These are phyloP conservation scores for Russula dissimulans DNA, from an alignment of 768 basidiomycete species.

Conservation along the genomic window DNA sequence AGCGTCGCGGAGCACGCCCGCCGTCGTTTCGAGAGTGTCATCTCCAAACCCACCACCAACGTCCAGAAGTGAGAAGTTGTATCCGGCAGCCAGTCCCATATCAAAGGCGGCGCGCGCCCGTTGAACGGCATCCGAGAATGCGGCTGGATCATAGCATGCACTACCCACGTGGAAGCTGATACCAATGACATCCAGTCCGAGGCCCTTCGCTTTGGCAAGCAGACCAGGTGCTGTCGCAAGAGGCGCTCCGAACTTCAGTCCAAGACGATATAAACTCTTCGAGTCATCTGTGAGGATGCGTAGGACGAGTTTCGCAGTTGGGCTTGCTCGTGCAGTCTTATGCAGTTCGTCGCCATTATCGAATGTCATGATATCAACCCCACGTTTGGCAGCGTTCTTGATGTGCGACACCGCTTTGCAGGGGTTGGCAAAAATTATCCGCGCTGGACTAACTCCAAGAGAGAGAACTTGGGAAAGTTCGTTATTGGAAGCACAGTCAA, in stretches of 20 bases:
- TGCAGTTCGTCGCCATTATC: conserved; percentile 94
- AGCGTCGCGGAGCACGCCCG: conserved; percentile 55
- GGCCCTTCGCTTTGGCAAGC: conserved; percentile 66
- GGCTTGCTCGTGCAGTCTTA: conserved; percentile 80
- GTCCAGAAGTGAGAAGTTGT: conserved; percentile 75
- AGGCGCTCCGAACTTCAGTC: conserved; percentile 92
- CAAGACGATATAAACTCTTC: conserved; percentile 89
- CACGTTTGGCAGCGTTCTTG: conserved; percentile 66
- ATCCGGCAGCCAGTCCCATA: conserved; percentile 76
- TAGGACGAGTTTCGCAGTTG: conserved; percentile 76
- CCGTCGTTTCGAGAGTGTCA: conserved; percentile 72
- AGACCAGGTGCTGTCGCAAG: conserved; percentile 71
- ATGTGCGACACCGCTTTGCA: conserved; percentile 96
- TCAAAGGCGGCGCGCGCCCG: conserved; percentile 83
- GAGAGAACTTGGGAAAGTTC: conserved; percentile 79
- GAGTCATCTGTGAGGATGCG: conserved; percentile 97
- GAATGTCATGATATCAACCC: conserved; percentile 94
- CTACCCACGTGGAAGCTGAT: conserved; percentile 98
- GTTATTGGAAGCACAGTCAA: conserved; percentile 94
- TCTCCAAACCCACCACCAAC: conserved; percentile 97
- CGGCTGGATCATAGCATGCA: conserved; percentile 87
- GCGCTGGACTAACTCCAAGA: conserved; percentile 62
- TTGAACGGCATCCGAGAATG: conserved; percentile 82
- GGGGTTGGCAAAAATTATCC: conserved; percentile 96
- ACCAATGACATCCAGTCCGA: conserved; percentile 80